Base-by-base conservation (phyloP, 192 early-diverging fungal species). In the Coemansia sp. region DNA sequence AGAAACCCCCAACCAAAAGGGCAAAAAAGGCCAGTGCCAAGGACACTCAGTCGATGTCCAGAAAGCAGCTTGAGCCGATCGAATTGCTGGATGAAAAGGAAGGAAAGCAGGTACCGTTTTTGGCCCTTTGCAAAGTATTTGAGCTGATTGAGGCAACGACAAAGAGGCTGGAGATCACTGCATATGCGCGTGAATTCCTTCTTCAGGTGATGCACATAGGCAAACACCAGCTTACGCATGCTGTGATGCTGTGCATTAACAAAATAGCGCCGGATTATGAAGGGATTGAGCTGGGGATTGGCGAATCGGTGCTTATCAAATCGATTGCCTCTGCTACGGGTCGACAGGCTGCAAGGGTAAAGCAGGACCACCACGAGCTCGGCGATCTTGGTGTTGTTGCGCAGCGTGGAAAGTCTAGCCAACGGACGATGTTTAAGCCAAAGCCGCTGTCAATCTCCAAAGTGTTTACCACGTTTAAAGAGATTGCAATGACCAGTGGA, bases 381-480 rank as follows among this genome's bases (percentile, higher is more conserved):
- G 98, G 98, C 45, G 98, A 99, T 75, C 68, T 99, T 55, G 98
- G 98, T 22, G 77, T 82, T 37, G 92, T 99, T 36, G 98, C 95
- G 16, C 88, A 91, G 87, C 89, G 88, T 45, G 91, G 93, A 67
- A 91, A 91, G 77, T 87, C 87, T n/a, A 87, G 86, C 43, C 96
- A 99, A 73, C 85, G 85, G 59, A 95, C 92, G 2, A 87, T 99
- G 85, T 89, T 90, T 67, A 84, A 85, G 54, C 90, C 90, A 36
- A 93, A 94, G 72, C 87, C 89, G 0, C 80, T 97, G 66, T 93
- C 91, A 10, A 87, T 95, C 18, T 62, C 85, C 2, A 82, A 86
- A 42, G 95, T 99, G 10, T 96, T 97, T 68, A 86, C 89, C 21
- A 88, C 91, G 3, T 87, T 99, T 43, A 90, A 91, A 59, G 91